Base-by-base conservation (phyloP, 805 yeast genomes). In the Ogataea saltuana region DNA sequence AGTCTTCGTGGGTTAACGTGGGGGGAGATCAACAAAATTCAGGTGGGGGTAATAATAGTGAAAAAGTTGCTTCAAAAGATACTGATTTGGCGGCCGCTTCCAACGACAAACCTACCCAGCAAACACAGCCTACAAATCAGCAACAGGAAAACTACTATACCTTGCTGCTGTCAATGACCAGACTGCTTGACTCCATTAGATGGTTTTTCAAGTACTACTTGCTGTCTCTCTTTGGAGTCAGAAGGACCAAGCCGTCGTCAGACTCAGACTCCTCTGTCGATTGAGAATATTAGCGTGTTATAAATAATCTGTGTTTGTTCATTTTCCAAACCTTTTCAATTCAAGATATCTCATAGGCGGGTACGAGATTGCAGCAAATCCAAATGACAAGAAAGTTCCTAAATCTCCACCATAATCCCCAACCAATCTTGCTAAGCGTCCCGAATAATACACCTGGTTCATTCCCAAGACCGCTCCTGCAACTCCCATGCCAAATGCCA, bases 401-500 rank as follows among this genome's bases (percentile, higher is more conserved):
- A 88, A 60, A 60, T 88, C 96, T 15, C 88, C 95, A 43, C 86
- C 89, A 48, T 63, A 61, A 5, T 72, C 80, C 16, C 95, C 95
- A 12, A 85, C 67, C 4, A 69, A 54, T 21, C 62, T 63, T 10
- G 95, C 95, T 9, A 88, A 53, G 0, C 88, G 88, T 0, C 96
- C 97, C 6, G 75, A 70, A 73, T 84, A 88, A 64, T 88, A 88
- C 6, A 81, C 85, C 61, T 88, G 97, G 19, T 85, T 74, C 97
- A 88, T 88, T 6, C 96, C 95, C 16, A 88, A 67, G 2, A 85
- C 88, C 0, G 88, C 95, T 35, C 95, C 96, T 0, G 78, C 85
- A 13, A 82, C 82, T 33, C 96, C 96, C 41, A 75, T 65, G 3
- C 76, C 53, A 53, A 87, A 87, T 1, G 89, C 75, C 15, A 72